These are phyloP conservation scores for Curvularia spicifera DNA, from an alignment of 2,329 filamentous ascomycete species.

Conservation along the genomic window DNA sequence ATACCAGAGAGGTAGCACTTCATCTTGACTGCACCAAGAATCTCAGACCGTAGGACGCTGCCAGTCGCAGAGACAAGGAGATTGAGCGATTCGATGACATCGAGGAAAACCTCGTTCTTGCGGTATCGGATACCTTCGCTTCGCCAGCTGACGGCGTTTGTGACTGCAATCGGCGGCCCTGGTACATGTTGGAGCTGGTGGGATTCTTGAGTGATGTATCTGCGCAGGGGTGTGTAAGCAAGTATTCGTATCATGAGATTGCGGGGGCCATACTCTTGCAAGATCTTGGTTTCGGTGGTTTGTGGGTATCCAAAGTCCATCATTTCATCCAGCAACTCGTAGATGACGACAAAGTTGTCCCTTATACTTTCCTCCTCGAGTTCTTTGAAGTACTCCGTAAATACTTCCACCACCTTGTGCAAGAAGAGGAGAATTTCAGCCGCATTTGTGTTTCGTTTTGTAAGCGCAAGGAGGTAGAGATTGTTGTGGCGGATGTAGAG, in stretches of 20 bases:
- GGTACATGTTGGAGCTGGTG: slow-evolving; percentile 98
- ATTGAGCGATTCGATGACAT: slow-evolving; percentile 96
- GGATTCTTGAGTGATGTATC: slow-evolving; percentile 97
- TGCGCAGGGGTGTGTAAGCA: slow-evolving; percentile 33
- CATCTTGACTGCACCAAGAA: slow-evolving; percentile 97
- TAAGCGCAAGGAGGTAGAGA: slow-evolving; percentile 95
- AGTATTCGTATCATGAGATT: accelerated
- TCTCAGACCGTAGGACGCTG: slow-evolving; percentile 94
- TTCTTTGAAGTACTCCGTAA: slow-evolving; percentile 99
- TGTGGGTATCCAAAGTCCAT: slow-evolving; percentile 99
- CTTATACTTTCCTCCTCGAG: slow-evolving; percentile 98
- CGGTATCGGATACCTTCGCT: slow-evolving; percentile 97
- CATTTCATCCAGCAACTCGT: slow-evolving; percentile 98
- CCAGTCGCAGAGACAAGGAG: slow-evolving; percentile 92
- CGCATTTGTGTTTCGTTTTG: slow-evolving; percentile 98
- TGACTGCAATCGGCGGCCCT: slow-evolving; percentile 94
- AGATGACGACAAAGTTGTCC: slow-evolving; percentile 99
- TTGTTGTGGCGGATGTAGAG: slow-evolving; percentile 99
- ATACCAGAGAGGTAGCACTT: slow-evolving; percentile 99
- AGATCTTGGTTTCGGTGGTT: slow-evolving; percentile 96
- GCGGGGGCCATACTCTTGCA: slow-evolving; percentile 72
- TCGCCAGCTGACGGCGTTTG: slow-evolving; percentile 97
- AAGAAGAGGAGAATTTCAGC: slow-evolving; percentile 98
- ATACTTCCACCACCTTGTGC: slow-evolving; percentile 97
- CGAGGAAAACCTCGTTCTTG: slow-evolving; percentile 99